These are phyloP conservation scores for Lactifluus volemus DNA, from an alignment of 768 basidiomycete species.

Conservation along the genomic window DNA sequence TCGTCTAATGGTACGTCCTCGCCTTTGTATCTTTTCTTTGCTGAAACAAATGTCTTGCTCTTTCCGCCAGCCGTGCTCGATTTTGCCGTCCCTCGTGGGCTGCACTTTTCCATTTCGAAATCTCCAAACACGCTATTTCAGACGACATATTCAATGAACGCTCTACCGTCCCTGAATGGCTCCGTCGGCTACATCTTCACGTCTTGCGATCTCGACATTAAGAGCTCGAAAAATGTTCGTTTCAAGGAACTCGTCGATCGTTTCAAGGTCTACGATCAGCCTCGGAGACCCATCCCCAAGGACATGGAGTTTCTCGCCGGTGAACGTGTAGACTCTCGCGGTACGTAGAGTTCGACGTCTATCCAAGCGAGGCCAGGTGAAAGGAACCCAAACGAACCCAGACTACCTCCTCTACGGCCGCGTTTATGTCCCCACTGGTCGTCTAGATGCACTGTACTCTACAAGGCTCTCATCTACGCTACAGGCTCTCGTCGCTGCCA, in stretches of 20 bases:
- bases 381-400: slow-evolving; percentile 24
- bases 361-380: neutral
- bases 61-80: slow-evolving; percentile 68
- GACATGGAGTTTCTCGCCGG: slow-evolving; percentile 81
- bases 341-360: slow-evolving; percentile 34
- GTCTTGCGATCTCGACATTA: slow-evolving; percentile 71
- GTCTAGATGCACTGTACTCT: slow-evolving; percentile 85
- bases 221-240: slow-evolving; percentile 57
- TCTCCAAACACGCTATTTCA: slow-evolving; percentile 83
- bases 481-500: slow-evolving; percentile 78
- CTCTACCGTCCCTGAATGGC: slow-evolving; percentile 87
- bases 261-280: slow-evolving; percentile 77
- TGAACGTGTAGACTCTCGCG: slow-evolving; percentile 63
- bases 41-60: neutral
- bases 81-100: slow-evolving; percentile 76
- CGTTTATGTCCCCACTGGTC: slow-evolving; percentile 79
- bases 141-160: slow-evolving; percentile 88
- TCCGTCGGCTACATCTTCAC: slow-evolving; percentile 92
- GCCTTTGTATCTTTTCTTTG: neutral
- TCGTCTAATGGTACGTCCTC: slow-evolving; percentile 66
- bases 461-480: slow-evolving; percentile 69
- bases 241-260: slow-evolving; percentile 89
- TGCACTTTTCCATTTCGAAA: slow-evolving; percentile 76
- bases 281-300: slow-evolving; percentile 66
- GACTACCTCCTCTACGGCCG: slow-evolving; percentile 94